Evolutionary conservation across 208 protist genomes (phyloP).

Genomic region (Acanthamoeba culbertsoni): DNA sequence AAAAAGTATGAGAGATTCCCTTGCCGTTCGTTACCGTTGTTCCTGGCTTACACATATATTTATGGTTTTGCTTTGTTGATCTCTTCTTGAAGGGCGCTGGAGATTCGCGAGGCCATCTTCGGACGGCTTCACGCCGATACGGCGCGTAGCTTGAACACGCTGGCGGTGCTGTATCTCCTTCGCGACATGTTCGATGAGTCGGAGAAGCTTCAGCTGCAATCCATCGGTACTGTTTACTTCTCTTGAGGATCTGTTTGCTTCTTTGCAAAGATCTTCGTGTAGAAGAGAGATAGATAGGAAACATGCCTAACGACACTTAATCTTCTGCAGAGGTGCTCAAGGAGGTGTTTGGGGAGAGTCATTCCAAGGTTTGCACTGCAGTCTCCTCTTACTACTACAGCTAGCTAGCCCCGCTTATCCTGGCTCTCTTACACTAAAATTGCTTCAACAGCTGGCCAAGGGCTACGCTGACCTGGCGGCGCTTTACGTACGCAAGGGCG

Average conservation of each 20-base stretch:
- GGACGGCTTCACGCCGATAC: slow-evolving; percentile 52
- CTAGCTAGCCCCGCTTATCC: not conserved
- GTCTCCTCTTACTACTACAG: not conserved
- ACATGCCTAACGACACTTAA: too few relatives aligned
- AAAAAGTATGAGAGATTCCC: not conserved
- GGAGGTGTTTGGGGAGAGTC: slow-evolving; percentile 54
- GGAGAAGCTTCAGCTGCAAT: slow-evolving; percentile 38
- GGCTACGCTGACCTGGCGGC: slow-evolving; percentile 37
- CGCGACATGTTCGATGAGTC: slow-evolving; percentile 51
- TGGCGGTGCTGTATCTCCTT: slow-evolving; percentile 34
- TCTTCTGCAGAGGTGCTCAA: slow-evolving; percentile 27
- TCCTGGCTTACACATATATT: not conserved
- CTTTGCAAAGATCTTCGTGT: too few relatives aligned
- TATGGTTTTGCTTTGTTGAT: not conserved
- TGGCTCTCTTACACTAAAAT: not conserved
- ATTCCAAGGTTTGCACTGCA: not conserved
- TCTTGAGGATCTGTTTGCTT: too few relatives aligned
- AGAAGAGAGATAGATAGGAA: too few relatives aligned
- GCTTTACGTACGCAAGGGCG: slow-evolving; percentile 38
- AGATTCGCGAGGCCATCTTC: slow-evolving; percentile 52
- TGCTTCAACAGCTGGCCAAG: slow-evolving; percentile 19
- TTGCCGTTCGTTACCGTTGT: not conserved
- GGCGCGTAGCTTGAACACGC: slow-evolving; percentile 54
- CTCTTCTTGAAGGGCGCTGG: not conserved
- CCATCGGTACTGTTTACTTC: not conserved